Percentiles rank a stretch among this genome's conserved stretches.
These are phyloP conservation scores for Hypoxylon cercidicola DNA, from an alignment of 495 filamentous ascomycete genomes.

Conservation along the genomic window DNA sequence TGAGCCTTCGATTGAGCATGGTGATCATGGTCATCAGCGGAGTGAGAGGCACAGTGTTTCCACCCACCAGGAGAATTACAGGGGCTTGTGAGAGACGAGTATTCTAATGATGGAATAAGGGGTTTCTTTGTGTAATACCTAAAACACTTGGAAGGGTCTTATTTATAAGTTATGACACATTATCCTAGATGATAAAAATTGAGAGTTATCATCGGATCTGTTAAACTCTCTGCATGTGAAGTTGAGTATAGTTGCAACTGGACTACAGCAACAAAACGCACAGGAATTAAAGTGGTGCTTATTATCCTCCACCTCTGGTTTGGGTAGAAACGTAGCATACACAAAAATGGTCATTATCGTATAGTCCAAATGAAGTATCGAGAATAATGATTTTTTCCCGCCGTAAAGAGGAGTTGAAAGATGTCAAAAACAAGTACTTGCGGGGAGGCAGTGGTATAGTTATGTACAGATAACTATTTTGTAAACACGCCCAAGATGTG, in stretches of 20 bases:
- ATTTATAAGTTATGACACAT: no score
- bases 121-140: background rate
- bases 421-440: background rate
- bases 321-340: no score
- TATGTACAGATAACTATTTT: conserved; percentile 43
- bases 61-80: conserved; percentile 53
- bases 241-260: no score
- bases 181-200: background rate
- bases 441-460: background rate
- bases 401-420: background rate
- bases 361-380: no score
- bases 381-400: no score
- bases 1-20: conserved; percentile 52
- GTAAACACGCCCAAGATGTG: conserved; percentile 66
- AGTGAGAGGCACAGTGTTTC: conserved; percentile 52
- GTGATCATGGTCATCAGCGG: conserved; percentile 45
- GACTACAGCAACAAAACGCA: no score
- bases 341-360: no score
- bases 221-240: no score
- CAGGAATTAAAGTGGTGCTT: no score
- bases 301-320: no score
- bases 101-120: conserved; percentile 14
- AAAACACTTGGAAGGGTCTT: background rate
- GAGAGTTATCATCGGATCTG: background rate
- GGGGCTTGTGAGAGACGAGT: conserved; percentile 45